Base-by-base conservation (phyloP, 495 filamentous ascomycete genomes). In the Daldinia bambusicola region DNA sequence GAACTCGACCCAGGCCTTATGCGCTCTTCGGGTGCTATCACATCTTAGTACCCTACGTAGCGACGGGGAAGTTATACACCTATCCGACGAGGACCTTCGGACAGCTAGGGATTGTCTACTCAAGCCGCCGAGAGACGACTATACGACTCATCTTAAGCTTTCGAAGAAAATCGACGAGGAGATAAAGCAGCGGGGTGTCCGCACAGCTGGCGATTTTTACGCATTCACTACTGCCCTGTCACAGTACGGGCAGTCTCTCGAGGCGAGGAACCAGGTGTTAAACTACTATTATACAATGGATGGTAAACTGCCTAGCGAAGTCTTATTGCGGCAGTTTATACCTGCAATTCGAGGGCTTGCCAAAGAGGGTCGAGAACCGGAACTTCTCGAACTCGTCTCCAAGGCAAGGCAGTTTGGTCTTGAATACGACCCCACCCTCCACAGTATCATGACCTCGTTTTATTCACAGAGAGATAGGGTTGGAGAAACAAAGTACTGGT, bases 341-440 rank as follows among this genome's bases (percentile, higher is more conserved):
- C 74, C 78, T 12, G 81, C 94, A 5, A 70, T 95, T 37, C 80
- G 81, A 34, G 93, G 93, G 1, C 90, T 94, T 68, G 88, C 88
- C 13, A 80, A 80, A 64, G 88, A 92, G 67, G 85, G 85, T 9
- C 86, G 89, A 60, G 81, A 88, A 69, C 61, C 85, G 72, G 83
- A 87, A 61, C 76, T 92, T 12, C 56, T 87, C 3, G 70, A 75
- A 36, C 79, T 81, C 10, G 76, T 80, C 58, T 62, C 74, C 52
- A 72, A 79, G 51, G 76, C 81, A 48, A 71, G 75, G 52, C 64
- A 56, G 14, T 36, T 63, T 16, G 80, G 80, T 12, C 10, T 83
- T 16, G 57, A 72, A 22, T 83, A 78, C 57, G 77, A 72, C 53
- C 63, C 71, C 13, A 26, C 58, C 10, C 37, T 83, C 32, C 89